Evolutionary conservation across 768 basidiomycete genomes (phyloP).

Genomic region (Russula olivacea): DNA sequence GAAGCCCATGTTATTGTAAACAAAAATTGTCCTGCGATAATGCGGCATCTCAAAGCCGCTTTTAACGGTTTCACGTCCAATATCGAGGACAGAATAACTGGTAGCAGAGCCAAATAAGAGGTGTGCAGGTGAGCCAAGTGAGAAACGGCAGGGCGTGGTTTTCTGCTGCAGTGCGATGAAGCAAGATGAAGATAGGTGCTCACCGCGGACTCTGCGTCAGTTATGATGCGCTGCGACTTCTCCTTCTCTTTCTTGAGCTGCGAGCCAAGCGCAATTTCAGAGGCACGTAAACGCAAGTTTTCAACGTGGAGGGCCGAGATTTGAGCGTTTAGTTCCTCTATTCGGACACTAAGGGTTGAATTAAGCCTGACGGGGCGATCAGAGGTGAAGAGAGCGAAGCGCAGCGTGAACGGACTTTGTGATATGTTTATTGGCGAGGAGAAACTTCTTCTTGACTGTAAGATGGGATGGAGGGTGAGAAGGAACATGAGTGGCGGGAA

Average conservation of each 20-base stretch:
- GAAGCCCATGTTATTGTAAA: too few relatives aligned
- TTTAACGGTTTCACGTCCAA: not conserved
- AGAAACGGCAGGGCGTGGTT: not conserved
- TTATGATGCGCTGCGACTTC: conserved; percentile 64
- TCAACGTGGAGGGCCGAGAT: conserved; percentile 78
- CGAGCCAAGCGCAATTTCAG: conserved; percentile 67
- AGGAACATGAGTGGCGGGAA: conserved; percentile 27
- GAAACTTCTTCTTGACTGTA: conserved; percentile 87
- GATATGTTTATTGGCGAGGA: conserved; percentile 87
- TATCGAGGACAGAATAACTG: not conserved
- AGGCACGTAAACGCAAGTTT: conserved; percentile 75
- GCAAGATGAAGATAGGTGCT: conserved; percentile 28
- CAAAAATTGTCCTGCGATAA: not conserved
- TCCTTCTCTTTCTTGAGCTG: conserved; percentile 79
- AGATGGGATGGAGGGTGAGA: conserved; percentile 32
- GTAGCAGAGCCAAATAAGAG: not conserved
- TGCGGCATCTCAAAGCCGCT: not conserved
- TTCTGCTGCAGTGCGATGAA: not conserved
- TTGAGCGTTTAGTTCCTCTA: conserved; percentile 79
- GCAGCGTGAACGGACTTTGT: conserved; percentile 53
- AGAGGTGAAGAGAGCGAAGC: conserved; percentile 4
- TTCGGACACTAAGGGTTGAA: conserved; percentile 75
- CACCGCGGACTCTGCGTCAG: conserved; percentile 72
- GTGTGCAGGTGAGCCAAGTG: not conserved
- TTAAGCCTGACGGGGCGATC: conserved; percentile 52